phyloP scores from a whole-genome alignment of 192 early-diverging fungal genomes.

The Kappamyces sp. region DNA sequence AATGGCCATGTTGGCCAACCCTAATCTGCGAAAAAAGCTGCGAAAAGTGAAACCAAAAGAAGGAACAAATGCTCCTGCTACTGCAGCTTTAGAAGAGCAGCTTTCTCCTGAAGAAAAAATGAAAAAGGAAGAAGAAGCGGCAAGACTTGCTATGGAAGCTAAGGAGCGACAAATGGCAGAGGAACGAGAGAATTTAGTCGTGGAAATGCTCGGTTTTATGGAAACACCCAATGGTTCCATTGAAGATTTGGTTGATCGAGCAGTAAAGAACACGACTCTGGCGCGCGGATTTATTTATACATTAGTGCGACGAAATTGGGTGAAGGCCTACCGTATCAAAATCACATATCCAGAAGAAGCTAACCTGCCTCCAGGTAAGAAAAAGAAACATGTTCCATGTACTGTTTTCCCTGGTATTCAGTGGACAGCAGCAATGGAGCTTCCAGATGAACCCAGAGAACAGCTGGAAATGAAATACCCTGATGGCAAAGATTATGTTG shows the following conservation, averaged over 20 bases:
- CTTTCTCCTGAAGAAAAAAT: slow-evolving; percentile 8
- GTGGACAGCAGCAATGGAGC: slow-evolving; percentile 37
- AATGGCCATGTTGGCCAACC: slow-evolving; percentile 26
- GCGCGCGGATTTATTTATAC: slow-evolving; percentile 45
- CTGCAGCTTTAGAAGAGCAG: slow-evolving; percentile 2
- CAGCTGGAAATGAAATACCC: slow-evolving; percentile 28
- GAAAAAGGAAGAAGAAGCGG: slow-evolving; percentile 14
- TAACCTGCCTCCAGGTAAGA: slow-evolving; percentile 16
- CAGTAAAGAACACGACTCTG: slow-evolving; percentile 28
- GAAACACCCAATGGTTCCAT: slow-evolving; percentile 49
- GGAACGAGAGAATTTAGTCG: slow-evolving; percentile 36
- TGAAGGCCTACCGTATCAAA: slow-evolving; percentile 30
- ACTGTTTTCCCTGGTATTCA: slow-evolving; percentile 42
- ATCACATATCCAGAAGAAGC: slow-evolving; percentile 9
- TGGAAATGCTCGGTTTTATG: slow-evolving; percentile 52
- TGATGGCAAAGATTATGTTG: slow-evolving; percentile 24
- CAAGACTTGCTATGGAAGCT: slow-evolving; percentile 20
- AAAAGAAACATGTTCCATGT: slow-evolving; percentile 22
- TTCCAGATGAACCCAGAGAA: slow-evolving; percentile 31
- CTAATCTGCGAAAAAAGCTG: slow-evolving; percentile 32
- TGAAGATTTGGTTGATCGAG: slow-evolving; percentile 40
- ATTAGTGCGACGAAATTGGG: slow-evolving; percentile 43
- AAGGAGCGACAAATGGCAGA: slow-evolving; percentile 22
- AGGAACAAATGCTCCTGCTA: not conserved
- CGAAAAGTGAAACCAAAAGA: slow-evolving; percentile 16